Percentiles rank a stretch among this genome's conserved stretches.
These are phyloP conservation scores for Penicillium sp. DNA, from an alignment of 2,329 filamentous ascomycete genomes.

Conservation along the genomic window DNA sequence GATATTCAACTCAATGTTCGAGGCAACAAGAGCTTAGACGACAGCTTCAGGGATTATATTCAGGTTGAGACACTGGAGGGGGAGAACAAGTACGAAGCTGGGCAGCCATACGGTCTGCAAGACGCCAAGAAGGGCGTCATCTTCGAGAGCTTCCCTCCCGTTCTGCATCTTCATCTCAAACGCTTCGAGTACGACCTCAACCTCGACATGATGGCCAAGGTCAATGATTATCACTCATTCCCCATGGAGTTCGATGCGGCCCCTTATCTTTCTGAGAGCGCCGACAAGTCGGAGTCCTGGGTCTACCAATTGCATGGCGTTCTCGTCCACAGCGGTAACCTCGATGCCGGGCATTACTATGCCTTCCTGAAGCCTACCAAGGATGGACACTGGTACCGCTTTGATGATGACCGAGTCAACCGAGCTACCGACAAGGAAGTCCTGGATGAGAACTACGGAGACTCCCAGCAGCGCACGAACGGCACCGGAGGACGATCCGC, in stretches of 20 bases:
- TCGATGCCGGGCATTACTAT: slow-evolving; percentile 98
- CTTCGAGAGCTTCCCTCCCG: slow-evolving; percentile 90
- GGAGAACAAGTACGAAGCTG: slow-evolving; percentile 96
- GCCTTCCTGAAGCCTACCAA: slow-evolving; percentile 92
- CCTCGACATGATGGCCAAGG: slow-evolving; percentile 97
- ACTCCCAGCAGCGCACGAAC: slow-evolving; percentile 67
- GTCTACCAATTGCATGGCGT: slow-evolving; percentile 92
- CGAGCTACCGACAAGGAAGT: slow-evolving; percentile 87
- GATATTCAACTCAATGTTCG: slow-evolving; percentile 96
- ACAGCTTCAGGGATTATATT: slow-evolving; percentile 95
- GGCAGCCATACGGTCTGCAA: slow-evolving; percentile 84
- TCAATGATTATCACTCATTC: slow-evolving; percentile 55
- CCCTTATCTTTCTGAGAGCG: slow-evolving; percentile 81
- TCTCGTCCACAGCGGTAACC: slow-evolving; percentile 90
- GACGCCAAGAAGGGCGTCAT: slow-evolving; percentile 98
- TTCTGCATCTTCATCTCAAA: slow-evolving; percentile 92
- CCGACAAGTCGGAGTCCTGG: slow-evolving; percentile 85
- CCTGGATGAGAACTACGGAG: slow-evolving; percentile 93
- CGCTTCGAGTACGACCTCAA: slow-evolving; percentile 98
- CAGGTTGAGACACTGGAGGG: slow-evolving; percentile 95
- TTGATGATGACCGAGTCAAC: slow-evolving; percentile 97
- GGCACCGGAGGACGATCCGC: slow-evolving; percentile 59
- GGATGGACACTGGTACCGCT: slow-evolving; percentile 93
- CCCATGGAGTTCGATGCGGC: slow-evolving; percentile 59
- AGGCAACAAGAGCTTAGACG: slow-evolving; percentile 86